phyloP scores from a whole-genome alignment of 176 grass and related monocot species.

The Aegilops speltoides region DNA sequence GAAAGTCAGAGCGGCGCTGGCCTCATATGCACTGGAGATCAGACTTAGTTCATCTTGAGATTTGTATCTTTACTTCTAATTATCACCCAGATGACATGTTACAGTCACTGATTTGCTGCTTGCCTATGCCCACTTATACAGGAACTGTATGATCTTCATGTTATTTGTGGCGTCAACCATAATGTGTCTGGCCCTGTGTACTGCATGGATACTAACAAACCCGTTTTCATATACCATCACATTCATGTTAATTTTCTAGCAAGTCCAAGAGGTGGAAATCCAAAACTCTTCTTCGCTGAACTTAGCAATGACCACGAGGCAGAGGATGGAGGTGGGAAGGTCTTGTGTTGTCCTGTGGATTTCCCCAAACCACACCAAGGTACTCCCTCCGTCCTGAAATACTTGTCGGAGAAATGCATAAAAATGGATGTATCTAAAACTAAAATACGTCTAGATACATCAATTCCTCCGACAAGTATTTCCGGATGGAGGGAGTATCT shows the following conservation, averaged over 20 bases:
- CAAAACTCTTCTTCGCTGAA: slow-evolving; percentile 5
- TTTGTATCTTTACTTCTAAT: neutral
- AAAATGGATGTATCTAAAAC: too few species aligned
- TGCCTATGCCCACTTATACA: neutral
- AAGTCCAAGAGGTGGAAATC: neutral
- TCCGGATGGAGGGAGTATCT: too few species aligned
- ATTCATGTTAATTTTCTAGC: neutral
- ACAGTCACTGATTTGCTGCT: neutral
- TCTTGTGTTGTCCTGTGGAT: neutral
- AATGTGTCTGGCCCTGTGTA: neutral
- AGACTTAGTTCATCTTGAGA: neutral
- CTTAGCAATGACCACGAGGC: neutral
- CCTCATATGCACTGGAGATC: neutral
- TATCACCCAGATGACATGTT: neutral
- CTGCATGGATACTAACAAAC: neutral
- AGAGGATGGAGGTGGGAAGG: neutral
- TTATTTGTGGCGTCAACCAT: neutral
- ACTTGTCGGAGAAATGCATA: too few species aligned
- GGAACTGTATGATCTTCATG: neutral
- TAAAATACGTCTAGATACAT: too few species aligned
- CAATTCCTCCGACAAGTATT: too few species aligned
- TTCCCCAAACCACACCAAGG: neutral
- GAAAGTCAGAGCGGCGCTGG: neutral
- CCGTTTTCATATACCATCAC: neutral
- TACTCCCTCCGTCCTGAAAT: too few species aligned